Conservation (phyloP, 805 yeast genomes). For the Saccharomycopsis malanga region DNA sequence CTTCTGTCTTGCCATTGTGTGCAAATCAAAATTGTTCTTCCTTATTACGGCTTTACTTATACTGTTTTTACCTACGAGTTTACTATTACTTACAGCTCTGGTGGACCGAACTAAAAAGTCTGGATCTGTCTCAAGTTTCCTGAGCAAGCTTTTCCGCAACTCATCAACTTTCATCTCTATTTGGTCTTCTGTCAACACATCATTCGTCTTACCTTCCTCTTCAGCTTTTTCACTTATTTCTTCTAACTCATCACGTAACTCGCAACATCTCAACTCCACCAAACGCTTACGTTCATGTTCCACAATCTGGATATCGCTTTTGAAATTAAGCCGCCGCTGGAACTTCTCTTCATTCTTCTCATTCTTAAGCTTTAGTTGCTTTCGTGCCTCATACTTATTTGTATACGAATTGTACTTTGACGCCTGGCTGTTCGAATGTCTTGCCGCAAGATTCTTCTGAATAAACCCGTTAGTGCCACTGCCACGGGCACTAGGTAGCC, state of each 20-base stretch:
- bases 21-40: neutral
- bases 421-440: neutral
- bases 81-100: too few relatives aligned
- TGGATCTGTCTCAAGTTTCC: neutral
- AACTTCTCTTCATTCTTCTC: neutral
- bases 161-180: neutral
- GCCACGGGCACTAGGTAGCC: slow-evolving; percentile 29
- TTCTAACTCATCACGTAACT: slow-evolving; percentile 7
- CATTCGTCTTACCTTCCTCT: neutral
- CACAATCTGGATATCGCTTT: neutral
- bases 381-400: neutral
- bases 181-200: neutral
- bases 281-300: slow-evolving; percentile 7
- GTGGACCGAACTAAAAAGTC: neutral
- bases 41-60: neutral
- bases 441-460: slow-evolving; percentile 24
- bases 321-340: neutral
- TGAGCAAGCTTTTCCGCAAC: neutral
- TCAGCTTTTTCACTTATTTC: slow-evolving; percentile 1
- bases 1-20: neutral
- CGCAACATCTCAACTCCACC: slow-evolving; percentile 4
- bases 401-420: neutral
- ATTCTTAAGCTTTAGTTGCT: neutral
- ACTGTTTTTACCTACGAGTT: neutral
- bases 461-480: slow-evolving; percentile 31